Base-by-base conservation (phyloP, 306 rosid species). In the Castanea mollissima region DNA sequence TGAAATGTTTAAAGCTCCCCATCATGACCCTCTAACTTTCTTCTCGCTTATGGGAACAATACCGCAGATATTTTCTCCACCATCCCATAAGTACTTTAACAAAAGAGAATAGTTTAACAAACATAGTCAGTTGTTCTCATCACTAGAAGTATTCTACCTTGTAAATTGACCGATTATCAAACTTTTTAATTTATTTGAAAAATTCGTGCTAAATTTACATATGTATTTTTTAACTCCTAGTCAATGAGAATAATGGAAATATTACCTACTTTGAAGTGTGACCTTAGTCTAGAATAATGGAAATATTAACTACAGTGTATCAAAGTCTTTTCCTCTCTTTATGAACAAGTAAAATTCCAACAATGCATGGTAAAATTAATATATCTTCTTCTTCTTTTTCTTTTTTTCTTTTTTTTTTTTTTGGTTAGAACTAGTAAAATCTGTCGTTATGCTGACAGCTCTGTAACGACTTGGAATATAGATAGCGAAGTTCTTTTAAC, bases 21-120 rank as follows among this genome's bases (percentile, higher is more conserved):
- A 74, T 80, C 77, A 54, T 46, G 52, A 46, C 80, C 72, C 56
- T 19, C 69, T 69, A 72, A 54, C 34, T 15, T 29, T 72, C n/a
- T 29, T 73, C 5, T 62, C 29, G n/a, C 18, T 62, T 27, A 64
- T 14, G 5, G 44, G 41, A 31, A n/a, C 25, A 57, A 20, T 7
- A 1, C 4, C 0, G 29, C 14, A 23, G 5, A 31, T n/a, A 5
- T 6, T 20, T 64, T 32, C 32, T 31, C 11, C 6, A n/a, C 70
- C 19, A n/a, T 16, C 44, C 23, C 8, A 0, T 21, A 6, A 57
- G 63, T 59, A 59, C 14, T 23, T 2, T 9, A 4, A n/a, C 29
- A 7, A 59, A 10, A 59, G 32, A 10, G 15, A 9, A 21, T 3
- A 2, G 4, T 32, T 29, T 64, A 34, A 31, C 21, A 12, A 16